Percentiles rank a stretch among this genome's conserved stretches.
Conservation (phyloP, 202 grass and related monocot genomes). For the Carex arenaria region DNA sequence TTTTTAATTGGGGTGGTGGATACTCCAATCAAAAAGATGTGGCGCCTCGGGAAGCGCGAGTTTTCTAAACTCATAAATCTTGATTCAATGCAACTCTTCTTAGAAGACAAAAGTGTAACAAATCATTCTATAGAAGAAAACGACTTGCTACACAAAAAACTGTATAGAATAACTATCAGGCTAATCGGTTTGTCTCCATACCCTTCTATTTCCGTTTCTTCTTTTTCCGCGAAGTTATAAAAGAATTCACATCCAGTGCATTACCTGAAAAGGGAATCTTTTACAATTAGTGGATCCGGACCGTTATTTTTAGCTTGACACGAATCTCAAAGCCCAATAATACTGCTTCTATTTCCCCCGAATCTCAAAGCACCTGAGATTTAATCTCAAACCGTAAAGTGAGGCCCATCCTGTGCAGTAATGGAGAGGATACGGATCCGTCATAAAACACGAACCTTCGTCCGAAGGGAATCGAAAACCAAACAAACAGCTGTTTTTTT, state of each 20-base stretch:
- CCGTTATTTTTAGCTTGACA: too few relatives aligned
- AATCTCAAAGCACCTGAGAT: too few relatives aligned
- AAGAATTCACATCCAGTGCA: too few relatives aligned
- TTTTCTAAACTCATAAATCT: neutral
- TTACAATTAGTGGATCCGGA: too few relatives aligned
- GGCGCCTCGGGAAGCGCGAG: slow-evolving; percentile 23
- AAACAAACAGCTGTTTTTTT: neutral
- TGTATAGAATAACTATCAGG: neutral
- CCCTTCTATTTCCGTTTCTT: neutral
- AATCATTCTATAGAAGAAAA: neutral
- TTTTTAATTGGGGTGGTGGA: neutral
- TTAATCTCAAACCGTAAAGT: too few relatives aligned
- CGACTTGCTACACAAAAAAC: neutral
- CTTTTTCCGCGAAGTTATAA: neutral
- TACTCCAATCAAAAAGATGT: slow-evolving; percentile 18
- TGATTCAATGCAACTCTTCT: neutral
- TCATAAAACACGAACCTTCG: slow-evolving; percentile 13
- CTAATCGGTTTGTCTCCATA: neutral
- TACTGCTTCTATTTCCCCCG: too few relatives aligned
- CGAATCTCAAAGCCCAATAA: too few relatives aligned
- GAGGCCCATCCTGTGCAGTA: too few relatives aligned
- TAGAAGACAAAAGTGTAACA: neutral
- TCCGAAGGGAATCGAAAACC: neutral
- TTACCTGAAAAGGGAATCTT: too few relatives aligned
- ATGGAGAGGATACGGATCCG: too few relatives aligned